Evolutionary conservation across 805 yeast genomes (phyloP).

Genomic region (Wickerhamomyces mucosus): DNA sequence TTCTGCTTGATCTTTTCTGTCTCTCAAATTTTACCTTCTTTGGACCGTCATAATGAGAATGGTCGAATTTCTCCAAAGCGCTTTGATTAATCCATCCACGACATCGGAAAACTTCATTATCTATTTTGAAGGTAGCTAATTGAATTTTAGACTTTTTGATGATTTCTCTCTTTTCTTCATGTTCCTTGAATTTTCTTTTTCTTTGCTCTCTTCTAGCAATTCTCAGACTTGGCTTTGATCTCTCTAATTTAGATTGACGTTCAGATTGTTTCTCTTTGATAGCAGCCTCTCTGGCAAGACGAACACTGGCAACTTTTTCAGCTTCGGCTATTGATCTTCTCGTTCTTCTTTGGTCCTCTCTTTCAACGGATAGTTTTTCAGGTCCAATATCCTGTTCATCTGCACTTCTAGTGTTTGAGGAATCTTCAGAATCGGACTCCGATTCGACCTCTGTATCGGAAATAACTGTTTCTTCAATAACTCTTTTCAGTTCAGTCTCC

Average conservation of each 20-base stretch:
- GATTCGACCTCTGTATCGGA: slow-evolving; percentile 24
- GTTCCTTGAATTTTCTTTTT: slow-evolving; percentile 24
- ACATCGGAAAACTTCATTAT: slow-evolving; percentile 36
- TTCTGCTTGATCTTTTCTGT: too few species aligned
- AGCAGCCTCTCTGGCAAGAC: slow-evolving; percentile 7
- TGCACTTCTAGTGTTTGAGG: slow-evolving; percentile 1
- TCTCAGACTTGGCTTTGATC: slow-evolving; percentile 26
- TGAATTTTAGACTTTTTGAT: slow-evolving; percentile 18
- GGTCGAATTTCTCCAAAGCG: slow-evolving; percentile 43
- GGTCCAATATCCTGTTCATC: slow-evolving; percentile 9
- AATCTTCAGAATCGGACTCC: slow-evolving; percentile 1
- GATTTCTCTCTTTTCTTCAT: slow-evolving; percentile 21
- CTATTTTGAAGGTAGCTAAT: slow-evolving; percentile 25
- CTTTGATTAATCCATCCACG: slow-evolving; percentile 54
- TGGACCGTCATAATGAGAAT: slow-evolving; percentile 53
- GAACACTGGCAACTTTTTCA: slow-evolving; percentile 13
- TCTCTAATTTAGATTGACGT: slow-evolving; percentile 14
- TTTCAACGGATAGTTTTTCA: slow-evolving; percentile 7
- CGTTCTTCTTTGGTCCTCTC: slow-evolving; percentile 17
- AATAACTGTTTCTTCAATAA: slow-evolving; percentile 28
- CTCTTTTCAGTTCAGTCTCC: slow-evolving; percentile 30
- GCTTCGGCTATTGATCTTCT: slow-evolving; percentile 18
- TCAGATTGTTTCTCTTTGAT: slow-evolving; percentile 9
- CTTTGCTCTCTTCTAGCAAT: slow-evolving; percentile 26
- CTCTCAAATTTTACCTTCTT: too few species aligned